Base-by-base conservation (phyloP, 176 grass and related monocot genomes). In the Poa annua region DNA sequence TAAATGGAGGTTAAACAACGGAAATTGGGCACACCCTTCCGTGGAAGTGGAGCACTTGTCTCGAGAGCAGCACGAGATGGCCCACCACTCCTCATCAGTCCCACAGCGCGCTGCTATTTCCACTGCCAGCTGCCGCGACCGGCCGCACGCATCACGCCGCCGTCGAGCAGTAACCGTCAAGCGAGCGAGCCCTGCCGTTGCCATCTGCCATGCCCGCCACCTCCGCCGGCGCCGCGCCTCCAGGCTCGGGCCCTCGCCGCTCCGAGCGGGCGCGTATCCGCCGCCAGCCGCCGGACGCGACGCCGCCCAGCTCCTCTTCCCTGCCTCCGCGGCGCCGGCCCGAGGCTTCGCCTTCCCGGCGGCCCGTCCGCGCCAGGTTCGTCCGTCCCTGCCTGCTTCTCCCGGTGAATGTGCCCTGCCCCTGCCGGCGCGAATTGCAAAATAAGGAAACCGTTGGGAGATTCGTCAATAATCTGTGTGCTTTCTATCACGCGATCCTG, bases 161-260 rank as follows among this genome's bases (percentile, higher is more conserved):
- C 71, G 71, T 26, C 14, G 0, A 17, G 3, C 24, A 24, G 11
- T 29, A 47, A 25, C 42, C 42, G 69, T 44, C 69, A 3, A 19
- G 13, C 44, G 69, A 48, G 41, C 42, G n/a, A 25, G 2, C 25
- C 45, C 71, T 3, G 11, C 67, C 39, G 2, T 26, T 13, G 29
- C 15, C 6, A 0, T 66, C 63, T 66, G 32, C 35, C 4, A 74
- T 74, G 71, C 6, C 61, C 17, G 2, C 47, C 47, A 11, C 47
- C 25, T 19, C 71, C 24, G 47, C 71, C 38, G 66, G 66, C 38
- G 20, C 39, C 39, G 39, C 39, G 67, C 38, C 38, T 13, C 38
- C 38, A 9, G 45, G 71, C 71, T 74, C 25, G 47, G 71, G 71
- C 0, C 71, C 71, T 74, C 71, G 71, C 26, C 71, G 71, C 26